Conservation (phyloP, 306 rosid species). For the Mucuna pruriens region DNA sequence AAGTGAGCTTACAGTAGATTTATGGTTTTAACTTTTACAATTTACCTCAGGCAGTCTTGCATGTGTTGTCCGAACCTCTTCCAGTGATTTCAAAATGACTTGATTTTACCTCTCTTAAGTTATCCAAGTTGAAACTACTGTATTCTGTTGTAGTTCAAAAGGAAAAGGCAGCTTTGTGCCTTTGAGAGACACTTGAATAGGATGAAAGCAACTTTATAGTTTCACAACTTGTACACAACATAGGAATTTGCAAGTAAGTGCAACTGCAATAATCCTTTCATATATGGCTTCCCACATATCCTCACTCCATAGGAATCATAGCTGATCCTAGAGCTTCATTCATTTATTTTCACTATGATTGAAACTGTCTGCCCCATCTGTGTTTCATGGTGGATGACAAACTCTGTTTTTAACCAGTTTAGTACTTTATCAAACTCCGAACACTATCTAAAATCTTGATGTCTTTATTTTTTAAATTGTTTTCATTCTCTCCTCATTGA, state of each 20-base stretch:
- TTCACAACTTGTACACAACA: constrained; percentile 15
- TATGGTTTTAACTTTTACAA: constrained; percentile 3
- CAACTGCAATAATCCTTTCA: background rate
- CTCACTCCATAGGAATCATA: constrained; percentile 8
- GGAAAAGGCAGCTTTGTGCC: constrained; percentile 22
- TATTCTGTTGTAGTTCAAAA: constrained; percentile 1
- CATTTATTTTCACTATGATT: constrained; percentile 1
- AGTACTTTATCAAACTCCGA: background rate
- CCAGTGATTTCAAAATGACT: constrained; percentile 18
- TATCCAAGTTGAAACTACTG: constrained; percentile 14
- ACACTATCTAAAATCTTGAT: constrained; percentile 19
- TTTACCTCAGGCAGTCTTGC: constrained; percentile 4
- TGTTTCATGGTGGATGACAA: constrained; percentile 14
- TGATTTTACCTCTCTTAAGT: constrained; percentile 17
- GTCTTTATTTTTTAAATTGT: background rate
- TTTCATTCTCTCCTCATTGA: constrained; percentile 30
- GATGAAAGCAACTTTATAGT: constrained; percentile 11
- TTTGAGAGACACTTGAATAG: constrained; percentile 20
- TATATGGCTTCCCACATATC: background rate
- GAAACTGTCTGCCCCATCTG: constrained; percentile 14
- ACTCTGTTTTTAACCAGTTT: background rate
- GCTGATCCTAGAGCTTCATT: constrained; percentile 19
- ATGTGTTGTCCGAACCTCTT: constrained; percentile 1
- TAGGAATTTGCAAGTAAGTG: constrained; percentile 11
- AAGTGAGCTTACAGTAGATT: background rate